Evolutionary conservation across 768 basidiomycete species (phyloP).

Genomic region (Lentinula lateritia): DNA sequence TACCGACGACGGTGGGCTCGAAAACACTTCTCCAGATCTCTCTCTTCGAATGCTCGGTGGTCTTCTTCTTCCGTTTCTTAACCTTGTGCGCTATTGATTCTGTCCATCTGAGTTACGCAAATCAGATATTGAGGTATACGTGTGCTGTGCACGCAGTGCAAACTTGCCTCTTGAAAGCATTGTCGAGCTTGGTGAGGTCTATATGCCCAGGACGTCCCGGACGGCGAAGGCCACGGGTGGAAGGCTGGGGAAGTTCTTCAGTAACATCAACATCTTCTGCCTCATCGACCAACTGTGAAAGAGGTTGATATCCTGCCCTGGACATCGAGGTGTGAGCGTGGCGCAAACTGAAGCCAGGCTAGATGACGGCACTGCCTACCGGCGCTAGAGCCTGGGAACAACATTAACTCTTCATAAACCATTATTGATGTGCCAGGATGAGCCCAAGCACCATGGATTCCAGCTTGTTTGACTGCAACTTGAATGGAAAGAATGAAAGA

Average conservation of each 20-base stretch:
- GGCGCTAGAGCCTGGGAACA: no score
- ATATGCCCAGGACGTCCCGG: constrained; percentile 55
- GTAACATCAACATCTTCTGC: constrained; percentile 33
- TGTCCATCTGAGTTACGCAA: constrained; percentile 58
- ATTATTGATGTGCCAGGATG: no score
- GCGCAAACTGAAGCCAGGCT: not conserved
- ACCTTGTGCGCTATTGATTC: constrained; percentile 83
- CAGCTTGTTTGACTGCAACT: no score
- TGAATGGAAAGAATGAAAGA: no score
- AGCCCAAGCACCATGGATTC: no score
- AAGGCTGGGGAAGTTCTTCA: constrained; percentile 16
- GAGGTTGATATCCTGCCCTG: constrained; percentile 37
- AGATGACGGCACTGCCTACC: not conserved
- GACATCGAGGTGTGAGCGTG: constrained; percentile 6
- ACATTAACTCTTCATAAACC: no score
- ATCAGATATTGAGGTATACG: not conserved
- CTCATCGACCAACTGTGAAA: constrained; percentile 35
- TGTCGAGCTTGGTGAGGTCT: constrained; percentile 75
- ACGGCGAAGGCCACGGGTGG: constrained; percentile 28
- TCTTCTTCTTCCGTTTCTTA: constrained; percentile 71
- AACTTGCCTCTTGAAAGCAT: constrained; percentile 72
- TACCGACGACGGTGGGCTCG: constrained; percentile 49
- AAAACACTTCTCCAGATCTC: constrained; percentile 81
- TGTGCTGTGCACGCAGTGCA: not conserved
- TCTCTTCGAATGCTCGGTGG: constrained; percentile 55